Conservation (phyloP, 352 stramenopile species). For the Peronospora belbahrii region DNA sequence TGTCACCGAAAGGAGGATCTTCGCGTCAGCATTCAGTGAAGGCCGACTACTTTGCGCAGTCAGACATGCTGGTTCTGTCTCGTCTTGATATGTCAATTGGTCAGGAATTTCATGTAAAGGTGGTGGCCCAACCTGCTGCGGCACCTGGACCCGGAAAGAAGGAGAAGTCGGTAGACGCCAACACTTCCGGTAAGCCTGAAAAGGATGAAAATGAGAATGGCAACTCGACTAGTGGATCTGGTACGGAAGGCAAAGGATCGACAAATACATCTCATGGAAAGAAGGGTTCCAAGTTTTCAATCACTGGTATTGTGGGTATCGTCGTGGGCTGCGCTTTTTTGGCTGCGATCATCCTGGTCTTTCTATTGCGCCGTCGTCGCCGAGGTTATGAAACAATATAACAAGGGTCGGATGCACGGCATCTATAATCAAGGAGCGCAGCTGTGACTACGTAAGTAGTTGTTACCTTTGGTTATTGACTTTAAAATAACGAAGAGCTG, state of each 20-base stretch:
- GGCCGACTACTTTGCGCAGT: slow-evolving; percentile 60
- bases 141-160: slow-evolving; percentile 16
- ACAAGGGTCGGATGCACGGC: no score
- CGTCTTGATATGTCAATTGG: slow-evolving; percentile 37
- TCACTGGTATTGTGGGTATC: slow-evolving; percentile 37
- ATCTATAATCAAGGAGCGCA: no score
- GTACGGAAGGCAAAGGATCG: slow-evolving; percentile 1
- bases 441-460: no score
- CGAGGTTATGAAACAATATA: slow-evolving; percentile 48
- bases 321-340: slow-evolving; percentile 40
- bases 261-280: slow-evolving; percentile 5
- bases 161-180: slow-evolving; percentile 19
- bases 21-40: slow-evolving; percentile 19
- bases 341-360: slow-evolving; percentile 30
- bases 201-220: slow-evolving; percentile 6
- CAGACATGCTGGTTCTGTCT: slow-evolving; percentile 51
- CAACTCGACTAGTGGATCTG: no score
- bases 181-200: slow-evolving; percentile 18
- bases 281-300: slow-evolving; percentile 25
- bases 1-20: slow-evolving; percentile 2
- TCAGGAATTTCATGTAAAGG: slow-evolving; percentile 37
- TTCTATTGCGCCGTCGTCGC: slow-evolving; percentile 33
- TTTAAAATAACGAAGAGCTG: no score
- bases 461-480: no score
- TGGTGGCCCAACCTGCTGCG: slow-evolving; percentile 21